Evolutionary conservation across 495 filamentous ascomycete species (phyloP).

Genomic region (Beverwykella pulmonaria): DNA sequence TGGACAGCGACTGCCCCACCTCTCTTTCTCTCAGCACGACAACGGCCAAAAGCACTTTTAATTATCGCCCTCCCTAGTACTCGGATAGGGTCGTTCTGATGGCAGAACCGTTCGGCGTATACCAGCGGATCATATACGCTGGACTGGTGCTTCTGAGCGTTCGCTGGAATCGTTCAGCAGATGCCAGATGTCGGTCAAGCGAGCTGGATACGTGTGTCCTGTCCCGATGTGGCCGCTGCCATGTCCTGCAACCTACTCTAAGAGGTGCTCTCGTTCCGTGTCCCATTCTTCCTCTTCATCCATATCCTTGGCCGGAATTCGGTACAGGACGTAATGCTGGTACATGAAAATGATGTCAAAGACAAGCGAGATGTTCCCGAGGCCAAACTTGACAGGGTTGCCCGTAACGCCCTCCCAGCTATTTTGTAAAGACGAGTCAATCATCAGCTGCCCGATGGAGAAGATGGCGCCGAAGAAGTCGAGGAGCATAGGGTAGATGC

Average conservation of each 20-base stretch:
- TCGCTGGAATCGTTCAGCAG: not conserved
- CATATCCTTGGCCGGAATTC: conserved; percentile 12
- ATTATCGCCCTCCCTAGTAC: not conserved
- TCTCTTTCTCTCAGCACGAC: too few relatives aligned
- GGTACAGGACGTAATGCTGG: conserved; percentile 72
- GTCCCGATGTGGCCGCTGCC: not conserved
- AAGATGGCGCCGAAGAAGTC: conserved; percentile 80
- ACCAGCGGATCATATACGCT: not conserved
- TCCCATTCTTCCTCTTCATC: conserved; percentile 28
- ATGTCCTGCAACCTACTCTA: not conserved
- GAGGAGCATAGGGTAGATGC: conserved; percentile 80
- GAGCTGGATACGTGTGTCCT: not conserved
- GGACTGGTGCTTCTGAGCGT: not conserved
- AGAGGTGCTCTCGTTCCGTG: conserved; percentile 17
- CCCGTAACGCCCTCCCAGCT: conserved; percentile 90
- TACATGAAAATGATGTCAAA: conserved; percentile 84
- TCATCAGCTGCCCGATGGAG: conserved; percentile 77
- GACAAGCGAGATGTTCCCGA: conserved; percentile 80
- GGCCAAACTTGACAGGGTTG: conserved; percentile 85
- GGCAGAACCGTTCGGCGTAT: not conserved
- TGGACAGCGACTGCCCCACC: too few relatives aligned
- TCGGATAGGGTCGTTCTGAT: not conserved
- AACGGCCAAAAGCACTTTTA: not conserved
- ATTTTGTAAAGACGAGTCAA: conserved; percentile 80
- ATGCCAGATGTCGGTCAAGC: not conserved